Percentiles rank a stretch among this genome's conserved stretches.
Evolutionary conservation across 345 rosid genomes (phyloP).

Genomic region (Gossypium bickii): DNA sequence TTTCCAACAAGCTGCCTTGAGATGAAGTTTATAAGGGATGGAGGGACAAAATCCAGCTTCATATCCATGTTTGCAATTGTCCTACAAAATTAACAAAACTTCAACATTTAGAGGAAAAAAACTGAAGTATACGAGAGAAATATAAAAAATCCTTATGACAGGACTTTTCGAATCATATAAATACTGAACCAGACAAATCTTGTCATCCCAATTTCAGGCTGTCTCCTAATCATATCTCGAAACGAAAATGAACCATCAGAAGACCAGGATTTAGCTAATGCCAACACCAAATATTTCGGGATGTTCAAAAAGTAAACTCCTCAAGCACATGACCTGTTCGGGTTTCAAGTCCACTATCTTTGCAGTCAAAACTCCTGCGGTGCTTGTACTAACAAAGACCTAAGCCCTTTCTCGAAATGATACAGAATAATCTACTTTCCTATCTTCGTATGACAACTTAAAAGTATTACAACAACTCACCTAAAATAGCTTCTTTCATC

Average conservation of each 20-base stretch:
- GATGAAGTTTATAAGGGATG: slow-evolving; percentile 78
- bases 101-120: slow-evolving; percentile 1
- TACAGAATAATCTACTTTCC: background rate
- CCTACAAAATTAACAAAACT: slow-evolving; percentile 43
- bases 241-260: background rate
- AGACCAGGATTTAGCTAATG: background rate
- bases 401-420: background rate
- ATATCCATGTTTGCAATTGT: slow-evolving; percentile 74
- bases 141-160: background rate
- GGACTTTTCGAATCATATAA: background rate
- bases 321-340: background rate
- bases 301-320: background rate
- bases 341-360: background rate
- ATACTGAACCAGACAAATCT: background rate
- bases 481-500: slow-evolving; percentile 76
- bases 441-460: background rate
- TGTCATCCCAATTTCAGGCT: background rate
- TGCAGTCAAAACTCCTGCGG: background rate
- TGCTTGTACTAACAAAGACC: background rate
- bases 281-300: background rate
- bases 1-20: slow-evolving; percentile 86
- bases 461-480: slow-evolving; percentile 39
- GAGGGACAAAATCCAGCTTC: slow-evolving; percentile 90
- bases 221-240: no score
- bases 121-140: background rate